Conservation (phyloP, 176 grass and related monocot species). For the Poa annua region DNA sequence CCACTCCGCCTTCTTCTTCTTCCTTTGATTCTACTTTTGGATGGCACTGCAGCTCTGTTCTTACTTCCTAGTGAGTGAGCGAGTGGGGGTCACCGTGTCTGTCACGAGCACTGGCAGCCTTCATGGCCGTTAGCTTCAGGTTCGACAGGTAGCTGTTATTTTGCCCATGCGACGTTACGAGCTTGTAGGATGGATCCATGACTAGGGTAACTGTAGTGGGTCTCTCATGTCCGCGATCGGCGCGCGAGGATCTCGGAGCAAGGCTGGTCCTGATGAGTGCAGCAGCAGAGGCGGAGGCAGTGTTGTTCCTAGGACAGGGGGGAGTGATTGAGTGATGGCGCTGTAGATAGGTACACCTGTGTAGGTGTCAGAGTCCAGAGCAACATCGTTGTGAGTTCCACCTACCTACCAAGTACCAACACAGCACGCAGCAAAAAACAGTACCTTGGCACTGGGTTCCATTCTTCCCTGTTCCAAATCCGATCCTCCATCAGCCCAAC, state of each 20-base stretch:
- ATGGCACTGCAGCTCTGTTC: neutral
- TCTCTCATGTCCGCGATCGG: neutral
- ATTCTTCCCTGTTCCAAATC: neutral
- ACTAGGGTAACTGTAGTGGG: neutral
- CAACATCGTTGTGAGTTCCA: neutral
- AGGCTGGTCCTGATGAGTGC: constrained; percentile 8
- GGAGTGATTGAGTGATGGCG: neutral
- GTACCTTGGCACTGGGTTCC: neutral
- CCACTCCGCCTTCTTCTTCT: neutral
- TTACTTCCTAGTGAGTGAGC: too few species aligned
- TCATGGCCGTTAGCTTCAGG: constrained; percentile 36
- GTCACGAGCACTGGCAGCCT: neutral
- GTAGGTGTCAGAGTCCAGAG: neutral
- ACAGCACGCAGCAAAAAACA: neutral
- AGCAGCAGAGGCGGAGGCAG: neutral
- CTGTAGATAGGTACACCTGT: constrained; percentile 10
- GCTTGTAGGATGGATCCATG: neutral
- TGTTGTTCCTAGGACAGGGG: neutral
- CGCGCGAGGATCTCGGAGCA: constrained; percentile 6
- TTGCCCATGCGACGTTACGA: neutral
- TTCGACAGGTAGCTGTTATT: neutral
- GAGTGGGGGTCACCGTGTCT: too few species aligned
- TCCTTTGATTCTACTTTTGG: neutral
- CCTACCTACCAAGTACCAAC: constrained; percentile 10
- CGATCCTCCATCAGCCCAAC: constrained; percentile 1